A percentile compares a stretch with the other conserved stretches of the same genome.
These are phyloP conservation scores for Colletotrichum chlorophyti DNA, from an alignment of 2,329 filamentous ascomycete species.

Conservation along the genomic window DNA sequence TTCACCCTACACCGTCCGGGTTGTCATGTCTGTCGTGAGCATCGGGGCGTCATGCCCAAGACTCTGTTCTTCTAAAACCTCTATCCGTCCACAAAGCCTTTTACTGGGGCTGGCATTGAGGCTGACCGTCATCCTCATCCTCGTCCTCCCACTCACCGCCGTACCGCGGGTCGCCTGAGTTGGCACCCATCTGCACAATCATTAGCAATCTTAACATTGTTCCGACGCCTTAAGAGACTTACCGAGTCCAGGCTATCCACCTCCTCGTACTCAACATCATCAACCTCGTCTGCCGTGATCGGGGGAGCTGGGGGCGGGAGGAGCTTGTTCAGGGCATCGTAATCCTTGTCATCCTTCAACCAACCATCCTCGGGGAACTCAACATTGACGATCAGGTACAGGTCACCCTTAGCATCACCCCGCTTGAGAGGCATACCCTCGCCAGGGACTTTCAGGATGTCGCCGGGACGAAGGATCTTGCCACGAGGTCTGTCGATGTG, in stretches of 20 bases:
- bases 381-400: conserved; percentile 86
- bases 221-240: conserved; percentile 42
- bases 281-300: conserved; percentile 76
- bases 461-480: conserved; percentile 81
- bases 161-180: conserved; percentile 71
- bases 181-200: conserved; percentile 75
- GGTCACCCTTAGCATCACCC: conserved; percentile 81
- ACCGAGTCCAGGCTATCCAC: conserved; percentile 83
- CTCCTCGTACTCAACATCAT: conserved; percentile 88
- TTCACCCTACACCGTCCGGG: conserved; percentile 20
- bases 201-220: too few relatives aligned
- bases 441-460: conserved; percentile 83
- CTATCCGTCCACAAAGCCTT: conserved; percentile 1
- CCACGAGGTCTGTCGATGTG: conserved; percentile 80
- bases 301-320: conserved; percentile 70
- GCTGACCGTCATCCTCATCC: conserved; percentile 68
- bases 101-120: conserved; percentile 80
- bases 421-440: conserved; percentile 96
- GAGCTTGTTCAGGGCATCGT: conserved; percentile 75
- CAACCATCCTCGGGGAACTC: conserved; percentile 89
- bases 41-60: conserved; percentile 20
- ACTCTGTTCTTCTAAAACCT: conserved; percentile 23
- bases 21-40: conserved; percentile 28
- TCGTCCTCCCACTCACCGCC: conserved; percentile 75
- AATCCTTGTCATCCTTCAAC: conserved; percentile 74